These are phyloP conservation scores for Aciculosporium take DNA, from an alignment of 2,329 filamentous ascomycete species.

Conservation along the genomic window DNA sequence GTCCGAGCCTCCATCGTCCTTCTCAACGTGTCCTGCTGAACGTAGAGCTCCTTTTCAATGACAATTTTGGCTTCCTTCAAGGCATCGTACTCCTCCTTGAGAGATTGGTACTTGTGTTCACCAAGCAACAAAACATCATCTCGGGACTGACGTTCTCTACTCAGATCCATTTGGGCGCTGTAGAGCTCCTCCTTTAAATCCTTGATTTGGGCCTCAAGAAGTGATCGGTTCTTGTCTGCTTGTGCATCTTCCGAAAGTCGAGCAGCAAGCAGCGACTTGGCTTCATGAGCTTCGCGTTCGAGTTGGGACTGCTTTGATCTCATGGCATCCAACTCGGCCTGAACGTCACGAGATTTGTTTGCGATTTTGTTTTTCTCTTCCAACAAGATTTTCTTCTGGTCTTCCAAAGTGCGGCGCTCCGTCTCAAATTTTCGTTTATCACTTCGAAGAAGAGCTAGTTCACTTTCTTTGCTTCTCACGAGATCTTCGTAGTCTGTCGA, in stretches of 20 bases:
- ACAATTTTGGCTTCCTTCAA: slow-evolving; percentile 92
- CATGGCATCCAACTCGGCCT: slow-evolving; percentile 78
- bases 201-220: slow-evolving; percentile 76
- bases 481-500: slow-evolving; percentile 93
- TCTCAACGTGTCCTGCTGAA: slow-evolving; percentile 81
- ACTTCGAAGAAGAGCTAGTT: slow-evolving; percentile 68
- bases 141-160: slow-evolving; percentile 79
- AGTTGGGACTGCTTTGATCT: slow-evolving; percentile 71
- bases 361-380: slow-evolving; percentile 69
- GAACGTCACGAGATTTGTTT: slow-evolving; percentile 63
- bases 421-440: slow-evolving; percentile 75
- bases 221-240: slow-evolving; percentile 62
- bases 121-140: slow-evolving; percentile 85
- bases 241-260: slow-evolving; percentile 83
- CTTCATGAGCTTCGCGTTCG: slow-evolving; percentile 77
- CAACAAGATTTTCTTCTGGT: slow-evolving; percentile 57
- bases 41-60: slow-evolving; percentile 95
- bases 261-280: slow-evolving; percentile 72
- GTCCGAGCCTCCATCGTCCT: slow-evolving; percentile 70
- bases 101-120: slow-evolving; percentile 70
- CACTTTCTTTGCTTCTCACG: slow-evolving; percentile 85
- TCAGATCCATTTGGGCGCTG: slow-evolving; percentile 74
- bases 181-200: slow-evolving; percentile 79
- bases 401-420: slow-evolving; percentile 64
- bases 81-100: slow-evolving; percentile 73